phyloP scores from a whole-genome alignment of 768 basidiomycete genomes.

The Tricholoma bakamatsutake region DNA sequence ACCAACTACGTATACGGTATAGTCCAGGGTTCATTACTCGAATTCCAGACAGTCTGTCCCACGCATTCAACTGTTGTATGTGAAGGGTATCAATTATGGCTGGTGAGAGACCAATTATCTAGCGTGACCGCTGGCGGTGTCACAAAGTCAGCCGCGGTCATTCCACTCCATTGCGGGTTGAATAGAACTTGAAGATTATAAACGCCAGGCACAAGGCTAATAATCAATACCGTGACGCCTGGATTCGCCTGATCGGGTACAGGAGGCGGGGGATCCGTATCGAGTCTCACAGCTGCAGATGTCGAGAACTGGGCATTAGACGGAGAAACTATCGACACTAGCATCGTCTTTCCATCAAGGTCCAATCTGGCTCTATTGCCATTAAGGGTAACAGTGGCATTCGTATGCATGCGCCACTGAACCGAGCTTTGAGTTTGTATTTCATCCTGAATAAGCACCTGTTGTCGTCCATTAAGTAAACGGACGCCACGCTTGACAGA shows the following conservation, averaged over 20 bases:
- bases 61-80: neutral
- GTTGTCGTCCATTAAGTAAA: slow-evolving; percentile 73
- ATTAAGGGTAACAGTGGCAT: slow-evolving; percentile 62
- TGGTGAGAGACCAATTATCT: slow-evolving; percentile 70
- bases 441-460: slow-evolving; percentile 93
- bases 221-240: slow-evolving; percentile 72
- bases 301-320: slow-evolving; percentile 62
- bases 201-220: slow-evolving; percentile 63
- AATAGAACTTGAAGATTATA: slow-evolving; percentile 83
- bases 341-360: slow-evolving; percentile 63
- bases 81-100: slow-evolving; percentile 50
- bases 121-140: slow-evolving; percentile 70
- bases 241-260: slow-evolving; percentile 68
- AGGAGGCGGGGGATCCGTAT: slow-evolving; percentile 56
- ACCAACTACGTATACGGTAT: neutral
- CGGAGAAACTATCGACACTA: slow-evolving; percentile 61
- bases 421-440: slow-evolving; percentile 53
- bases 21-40: neutral
- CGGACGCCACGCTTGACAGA: slow-evolving; percentile 84
- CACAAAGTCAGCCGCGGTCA: slow-evolving; percentile 51
- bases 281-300: slow-evolving; percentile 46
- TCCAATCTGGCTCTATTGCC: slow-evolving; percentile 65
- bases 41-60: neutral
- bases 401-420: slow-evolving; percentile 95
- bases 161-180: slow-evolving; percentile 86